Evolutionary conservation across 495 filamentous ascomycete species (phyloP).

Genomic region (Penicillium angulare): DNA sequence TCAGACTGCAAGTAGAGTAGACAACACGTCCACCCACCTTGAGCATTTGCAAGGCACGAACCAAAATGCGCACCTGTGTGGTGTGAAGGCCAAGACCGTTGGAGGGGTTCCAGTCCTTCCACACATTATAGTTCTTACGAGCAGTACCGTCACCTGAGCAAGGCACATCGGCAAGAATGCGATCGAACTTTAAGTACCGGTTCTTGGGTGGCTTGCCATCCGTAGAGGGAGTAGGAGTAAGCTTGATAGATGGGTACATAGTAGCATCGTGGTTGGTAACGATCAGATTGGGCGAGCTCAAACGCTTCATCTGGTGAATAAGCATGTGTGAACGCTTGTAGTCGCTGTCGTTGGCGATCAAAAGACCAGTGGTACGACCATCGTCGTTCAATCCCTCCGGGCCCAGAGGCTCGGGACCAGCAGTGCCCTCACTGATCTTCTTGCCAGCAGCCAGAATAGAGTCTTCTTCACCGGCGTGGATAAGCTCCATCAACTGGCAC

Average conservation of each 20-base stretch:
- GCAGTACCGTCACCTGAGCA: constrained; percentile 94
- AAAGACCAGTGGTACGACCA: constrained; percentile 82
- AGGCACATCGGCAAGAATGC: constrained; percentile 93
- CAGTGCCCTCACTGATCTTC: constrained; percentile 50
- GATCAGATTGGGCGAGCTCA: constrained; percentile 94
- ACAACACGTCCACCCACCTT: constrained; percentile 92
- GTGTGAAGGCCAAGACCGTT: constrained; percentile 81
- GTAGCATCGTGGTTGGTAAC: constrained; percentile 98
- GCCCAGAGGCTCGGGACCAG: constrained; percentile 44
- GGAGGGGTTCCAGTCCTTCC: constrained; percentile 88
- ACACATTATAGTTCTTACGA: constrained; percentile 87
- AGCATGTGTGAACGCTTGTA: constrained; percentile 95
- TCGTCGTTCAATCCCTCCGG: constrained; percentile 65
- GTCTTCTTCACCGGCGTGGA: constrained; percentile 88
- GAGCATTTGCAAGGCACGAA: constrained; percentile 92
- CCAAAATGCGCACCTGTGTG: constrained; percentile 84
- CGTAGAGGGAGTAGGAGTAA: constrained; percentile 51
- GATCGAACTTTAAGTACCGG: constrained; percentile 91
- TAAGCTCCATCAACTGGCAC: constrained; percentile 89
- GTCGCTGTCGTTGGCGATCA: constrained; percentile 94
- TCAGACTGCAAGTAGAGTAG: constrained; percentile 98
- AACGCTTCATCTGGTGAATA: constrained; percentile 93
- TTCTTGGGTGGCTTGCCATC: constrained; percentile 52
- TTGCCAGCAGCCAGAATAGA: constrained; percentile 61
- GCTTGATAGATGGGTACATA: constrained; percentile 85